Evolutionary conservation across 2,329 filamentous ascomycete genomes (phyloP).

Genomic region (Aspergillus melleus): DNA sequence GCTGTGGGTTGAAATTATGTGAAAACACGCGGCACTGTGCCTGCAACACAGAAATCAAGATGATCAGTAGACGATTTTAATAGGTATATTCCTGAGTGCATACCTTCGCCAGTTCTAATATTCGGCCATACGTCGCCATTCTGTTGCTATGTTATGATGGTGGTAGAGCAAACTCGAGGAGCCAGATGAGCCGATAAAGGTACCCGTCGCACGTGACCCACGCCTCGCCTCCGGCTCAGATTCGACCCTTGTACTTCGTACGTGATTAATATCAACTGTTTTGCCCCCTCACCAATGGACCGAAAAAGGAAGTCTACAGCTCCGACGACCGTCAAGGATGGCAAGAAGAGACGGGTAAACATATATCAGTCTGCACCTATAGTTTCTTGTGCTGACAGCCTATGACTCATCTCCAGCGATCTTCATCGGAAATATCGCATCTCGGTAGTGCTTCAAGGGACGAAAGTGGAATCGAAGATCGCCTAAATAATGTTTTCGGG

Average conservation of each 20-base stretch:
- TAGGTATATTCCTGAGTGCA: not conserved
- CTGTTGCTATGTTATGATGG: not conserved
- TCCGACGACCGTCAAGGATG: not conserved
- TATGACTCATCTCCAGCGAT: not conserved
- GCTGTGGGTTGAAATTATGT: conserved; percentile 83
- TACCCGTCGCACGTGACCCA: not conserved
- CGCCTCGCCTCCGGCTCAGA: not conserved
- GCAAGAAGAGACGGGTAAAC: conserved; percentile 23
- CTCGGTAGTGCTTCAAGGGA: not conserved
- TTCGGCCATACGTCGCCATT: conserved; percentile 29
- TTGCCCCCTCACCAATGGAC: conserved; percentile 20
- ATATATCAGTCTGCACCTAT: not conserved
- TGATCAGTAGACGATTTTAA: not conserved
- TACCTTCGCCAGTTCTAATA: conserved; percentile 78
- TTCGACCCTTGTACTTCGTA: not conserved
- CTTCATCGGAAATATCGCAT: not conserved
- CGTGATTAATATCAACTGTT: not conserved
- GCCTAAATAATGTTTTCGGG: not conserved
- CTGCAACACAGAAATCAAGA: conserved; percentile 48
- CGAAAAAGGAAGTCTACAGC: conserved; percentile 26
- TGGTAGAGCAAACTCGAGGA: not conserved
- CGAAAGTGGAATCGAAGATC: not conserved
- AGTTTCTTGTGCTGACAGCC: not conserved
- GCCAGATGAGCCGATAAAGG: not conserved
- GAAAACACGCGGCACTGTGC: conserved; percentile 89